A percentile compares a stretch with the other conserved stretches of the same genome.
phyloP scores from a whole-genome alignment of 768 basidiomycete genomes.

The Tylopilus vinaceipallidus region DNA sequence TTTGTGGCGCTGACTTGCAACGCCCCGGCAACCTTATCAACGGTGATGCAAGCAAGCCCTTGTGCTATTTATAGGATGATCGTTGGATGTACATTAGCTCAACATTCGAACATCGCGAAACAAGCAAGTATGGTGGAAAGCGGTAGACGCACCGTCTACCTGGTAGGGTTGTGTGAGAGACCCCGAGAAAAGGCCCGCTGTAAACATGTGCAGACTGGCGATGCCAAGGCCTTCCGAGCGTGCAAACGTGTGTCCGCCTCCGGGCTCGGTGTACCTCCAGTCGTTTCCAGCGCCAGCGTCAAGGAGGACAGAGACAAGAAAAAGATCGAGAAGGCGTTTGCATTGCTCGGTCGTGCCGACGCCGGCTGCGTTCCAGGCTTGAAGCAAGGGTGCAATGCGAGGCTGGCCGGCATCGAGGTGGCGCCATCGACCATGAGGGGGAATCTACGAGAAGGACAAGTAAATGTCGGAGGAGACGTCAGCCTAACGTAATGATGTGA shows the following conservation, averaged over 20 bases:
- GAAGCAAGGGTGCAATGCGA: constrained; percentile 61
- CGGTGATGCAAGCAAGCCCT: constrained; percentile 64
- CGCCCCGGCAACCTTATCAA: constrained; percentile 54
- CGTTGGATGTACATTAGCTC: constrained; percentile 12
- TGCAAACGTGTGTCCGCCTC: constrained; percentile 49
- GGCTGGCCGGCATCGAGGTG: constrained; percentile 73
- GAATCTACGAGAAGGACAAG: constrained; percentile 56
- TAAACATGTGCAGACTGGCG: constrained; percentile 89
- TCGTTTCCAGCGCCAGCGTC: constrained; percentile 89
- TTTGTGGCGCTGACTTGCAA: constrained; percentile 82
- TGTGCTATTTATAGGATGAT: constrained; percentile 46
- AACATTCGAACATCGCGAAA: not conserved
- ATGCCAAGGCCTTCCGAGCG: constrained; percentile 86
- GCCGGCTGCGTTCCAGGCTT: constrained; percentile 47
- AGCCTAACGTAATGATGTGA: constrained; percentile 3
- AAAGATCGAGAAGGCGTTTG: constrained; percentile 82
- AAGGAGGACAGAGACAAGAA: constrained; percentile 86
- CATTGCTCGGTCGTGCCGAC: constrained; percentile 57
- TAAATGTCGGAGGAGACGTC: not conserved
- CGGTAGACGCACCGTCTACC: constrained; percentile 64
- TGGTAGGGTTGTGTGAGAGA: constrained; percentile 52
- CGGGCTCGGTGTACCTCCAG: constrained; percentile 74
- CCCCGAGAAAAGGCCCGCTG: constrained; percentile 77
- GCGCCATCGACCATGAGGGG: constrained; percentile 87
- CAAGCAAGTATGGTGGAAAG: not conserved